These are phyloP conservation scores for Camelina laxa DNA, from an alignment of 345 rosid genomes.

Conservation along the genomic window DNA sequence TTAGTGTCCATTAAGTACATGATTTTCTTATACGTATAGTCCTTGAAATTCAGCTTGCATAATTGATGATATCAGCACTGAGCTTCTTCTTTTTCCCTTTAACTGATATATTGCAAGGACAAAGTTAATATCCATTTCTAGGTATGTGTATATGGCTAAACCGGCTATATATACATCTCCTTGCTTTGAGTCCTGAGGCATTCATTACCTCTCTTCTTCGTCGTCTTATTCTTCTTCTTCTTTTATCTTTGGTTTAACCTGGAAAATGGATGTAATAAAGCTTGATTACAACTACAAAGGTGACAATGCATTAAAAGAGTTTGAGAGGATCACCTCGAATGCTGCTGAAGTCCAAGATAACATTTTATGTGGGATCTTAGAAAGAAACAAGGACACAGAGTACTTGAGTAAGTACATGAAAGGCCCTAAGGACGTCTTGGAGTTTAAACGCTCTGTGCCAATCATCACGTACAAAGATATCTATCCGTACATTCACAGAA, in stretches of 20 bases:
- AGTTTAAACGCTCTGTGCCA: constrained; percentile 69
- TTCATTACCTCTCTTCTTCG: constrained; percentile 28
- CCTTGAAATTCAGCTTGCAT: constrained; percentile 35
- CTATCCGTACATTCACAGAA: constrained; percentile 68
- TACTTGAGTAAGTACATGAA: constrained; percentile 61
- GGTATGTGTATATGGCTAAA: constrained; percentile 30
- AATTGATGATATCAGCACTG: constrained; percentile 37
- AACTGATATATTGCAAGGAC: constrained; percentile 31
- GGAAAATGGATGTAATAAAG: constrained; percentile 32
- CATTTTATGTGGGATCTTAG: constrained; percentile 62
- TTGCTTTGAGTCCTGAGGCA: constrained; percentile 35
- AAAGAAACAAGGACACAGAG: constrained; percentile 59
- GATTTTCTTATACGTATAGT: constrained; percentile 37
- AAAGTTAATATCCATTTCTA: constrained; percentile 36
- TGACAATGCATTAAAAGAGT: constrained; percentile 50
- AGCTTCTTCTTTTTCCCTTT: constrained; percentile 16
- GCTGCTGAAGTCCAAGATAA: constrained; percentile 62
- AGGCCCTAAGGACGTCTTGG: constrained; percentile 51
- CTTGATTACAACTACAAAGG: constrained; percentile 31
- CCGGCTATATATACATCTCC: constrained; percentile 39
- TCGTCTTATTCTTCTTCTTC: background rate
- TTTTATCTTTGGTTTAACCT: background rate
- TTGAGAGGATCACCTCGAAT: constrained; percentile 76
- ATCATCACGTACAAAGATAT: constrained; percentile 83
- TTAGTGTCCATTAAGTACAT: constrained; percentile 32